Evolutionary conservation across 2,329 filamentous ascomycete genomes (phyloP), one percentile per base, ranked within the genome.

Genomic region (Juglanconis juglandina): DNA sequence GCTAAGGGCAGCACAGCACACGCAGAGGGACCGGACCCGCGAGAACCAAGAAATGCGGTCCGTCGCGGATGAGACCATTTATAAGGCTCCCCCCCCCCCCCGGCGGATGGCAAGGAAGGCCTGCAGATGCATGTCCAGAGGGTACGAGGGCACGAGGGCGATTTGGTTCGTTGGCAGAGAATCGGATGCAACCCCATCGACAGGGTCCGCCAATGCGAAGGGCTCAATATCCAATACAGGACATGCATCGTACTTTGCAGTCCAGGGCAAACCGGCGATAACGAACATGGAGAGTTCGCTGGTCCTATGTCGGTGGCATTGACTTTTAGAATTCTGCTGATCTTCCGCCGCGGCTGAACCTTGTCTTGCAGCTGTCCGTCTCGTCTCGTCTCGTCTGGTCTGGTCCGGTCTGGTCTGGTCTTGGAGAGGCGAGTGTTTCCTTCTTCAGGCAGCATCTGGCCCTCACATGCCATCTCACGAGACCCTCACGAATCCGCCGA

Each of bases 101-200:
- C 24, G 24, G 24, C 5, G 14, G 41, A 41, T 14, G 14, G 34
- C 14, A 50, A 13, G 17, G 13, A 13, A 48, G 46, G 17, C 37
- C 37, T 48, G 46, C 46, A 48, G 11, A 49, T 4, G 24, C 24
- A 24, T 24, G 24, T 33, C 11, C 35, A 10, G 34, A 52, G 2
- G 53, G 8, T 13, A 46, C 9, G 11, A 49, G 32, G 34, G 49
- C 39, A 60, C 58, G 33, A 55, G 61, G 58, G 39, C 24, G 41
- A 30, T 54, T 44, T 63, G 50, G 51, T 58, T 63, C 53, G 61
- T 49, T 55, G 33, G 24, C 32, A 30, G 10, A 42, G n/a, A 33
- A 33, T 47, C 42, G 32, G 42, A 50, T 59, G 53, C 53, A 51
- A 59, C 53, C 57, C 13, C 50, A 9, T 24, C 42, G 44, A 34